Evolutionary conservation across 2,329 filamentous ascomycete genomes (phyloP).

Genomic region (Periconia sp.): DNA sequence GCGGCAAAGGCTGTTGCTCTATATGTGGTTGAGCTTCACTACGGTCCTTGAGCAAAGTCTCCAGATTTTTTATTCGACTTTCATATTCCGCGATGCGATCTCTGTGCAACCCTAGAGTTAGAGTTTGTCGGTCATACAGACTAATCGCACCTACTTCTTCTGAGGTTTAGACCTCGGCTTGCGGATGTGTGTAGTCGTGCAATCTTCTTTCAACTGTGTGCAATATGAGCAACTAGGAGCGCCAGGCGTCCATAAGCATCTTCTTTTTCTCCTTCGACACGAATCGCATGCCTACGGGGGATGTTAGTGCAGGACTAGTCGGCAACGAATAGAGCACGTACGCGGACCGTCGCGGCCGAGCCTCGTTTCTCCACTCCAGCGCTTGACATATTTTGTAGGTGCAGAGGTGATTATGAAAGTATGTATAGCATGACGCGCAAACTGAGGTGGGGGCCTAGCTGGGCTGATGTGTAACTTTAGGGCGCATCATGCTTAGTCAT

Average conservation of each 20-base stretch:
- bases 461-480: no score
- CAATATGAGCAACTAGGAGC: slow-evolving; percentile 26
- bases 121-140: no score
- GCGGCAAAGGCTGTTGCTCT: slow-evolving; percentile 20
- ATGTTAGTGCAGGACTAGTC: background rate
- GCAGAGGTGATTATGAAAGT: no score
- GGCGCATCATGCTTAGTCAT: no score
- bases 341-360: slow-evolving; percentile 28
- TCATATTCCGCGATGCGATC: slow-evolving; percentile 32
- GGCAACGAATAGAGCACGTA: slow-evolving; percentile 9
- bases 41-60: slow-evolving; percentile 28
- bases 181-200: slow-evolving; percentile 29
- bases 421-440: no score
- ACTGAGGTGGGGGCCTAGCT: no score
- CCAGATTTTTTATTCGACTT: slow-evolving; percentile 27
- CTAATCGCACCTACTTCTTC: slow-evolving; percentile 24
- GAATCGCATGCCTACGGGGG: slow-evolving; percentile 31
- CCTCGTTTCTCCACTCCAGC: slow-evolving; percentile 28
- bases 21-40: slow-evolving; percentile 26
- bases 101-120: no score
- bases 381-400: slow-evolving; percentile 18
- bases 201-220: slow-evolving; percentile 27
- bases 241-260: slow-evolving; percentile 28
- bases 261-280: slow-evolving; percentile 31
- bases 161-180: slow-evolving; percentile 29